A percentile compares a stretch with the other conserved stretches of the same genome.
Evolutionary conservation across 1,284 basidiomycete species (phyloP).

Genomic region (Marasmius tenuissimus): DNA sequence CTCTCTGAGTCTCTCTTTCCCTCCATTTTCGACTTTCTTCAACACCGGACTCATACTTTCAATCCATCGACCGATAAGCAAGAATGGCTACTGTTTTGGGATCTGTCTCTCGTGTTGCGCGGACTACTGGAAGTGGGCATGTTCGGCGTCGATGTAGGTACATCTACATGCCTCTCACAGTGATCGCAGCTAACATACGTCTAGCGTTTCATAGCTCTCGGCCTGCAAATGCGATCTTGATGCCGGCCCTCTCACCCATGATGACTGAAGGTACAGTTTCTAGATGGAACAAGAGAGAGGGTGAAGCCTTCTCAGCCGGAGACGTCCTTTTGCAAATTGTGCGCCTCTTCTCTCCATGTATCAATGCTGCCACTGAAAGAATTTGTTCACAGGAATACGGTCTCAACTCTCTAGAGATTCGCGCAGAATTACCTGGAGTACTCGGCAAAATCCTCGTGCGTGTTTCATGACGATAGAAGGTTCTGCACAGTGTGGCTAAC

Average conservation of each 20-base stretch:
- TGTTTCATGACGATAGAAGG: slow-evolving; percentile 1
- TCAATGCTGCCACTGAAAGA: neutral
- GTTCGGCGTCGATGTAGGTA: neutral
- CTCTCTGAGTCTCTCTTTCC: neutral
- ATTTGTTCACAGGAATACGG: slow-evolving; percentile 36
- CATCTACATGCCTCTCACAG: too few relatives aligned
- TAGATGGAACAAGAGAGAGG: slow-evolving; percentile 43
- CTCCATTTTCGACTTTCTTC: neutral
- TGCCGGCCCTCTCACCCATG: slow-evolving; percentile 48
- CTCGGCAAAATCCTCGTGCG: slow-evolving; percentile 38
- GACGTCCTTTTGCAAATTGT: slow-evolving; percentile 46
- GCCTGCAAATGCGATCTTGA: slow-evolving; percentile 32
- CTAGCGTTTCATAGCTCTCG: slow-evolving; percentile 11
- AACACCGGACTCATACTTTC: neutral
- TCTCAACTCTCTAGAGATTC: slow-evolving; percentile 31
- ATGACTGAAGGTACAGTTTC: slow-evolving; percentile 44
- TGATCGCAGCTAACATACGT: neutral
- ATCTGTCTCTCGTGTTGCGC: neutral
- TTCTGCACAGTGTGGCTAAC: neutral
- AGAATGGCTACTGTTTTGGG: neutral
- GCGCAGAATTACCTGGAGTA: slow-evolving; percentile 38
- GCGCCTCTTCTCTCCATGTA: slow-evolving; percentile 13
- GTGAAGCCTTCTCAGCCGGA: slow-evolving; percentile 39
- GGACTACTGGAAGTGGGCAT: neutral
- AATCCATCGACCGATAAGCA: neutral